A percentile compares a stretch with the other conserved stretches of the same genome.
These are phyloP conservation scores for Candida sojae DNA, from an alignment of 1,139 yeast species.

Conservation along the genomic window DNA sequence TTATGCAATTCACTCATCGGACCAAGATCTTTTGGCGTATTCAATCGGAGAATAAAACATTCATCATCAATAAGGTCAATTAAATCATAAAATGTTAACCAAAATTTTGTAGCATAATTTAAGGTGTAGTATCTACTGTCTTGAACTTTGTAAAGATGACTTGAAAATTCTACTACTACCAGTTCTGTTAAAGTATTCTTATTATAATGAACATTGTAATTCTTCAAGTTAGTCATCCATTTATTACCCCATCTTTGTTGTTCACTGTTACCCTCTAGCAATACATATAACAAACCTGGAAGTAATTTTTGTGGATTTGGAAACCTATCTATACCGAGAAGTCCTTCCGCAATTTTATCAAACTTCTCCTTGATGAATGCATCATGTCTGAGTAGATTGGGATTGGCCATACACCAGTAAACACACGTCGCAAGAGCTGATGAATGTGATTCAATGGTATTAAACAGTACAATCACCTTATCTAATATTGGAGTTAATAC, in stretches of 20 bases:
- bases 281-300: constrained; percentile 54
- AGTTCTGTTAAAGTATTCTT: constrained; percentile 28
- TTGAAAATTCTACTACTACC: constrained; percentile 54
- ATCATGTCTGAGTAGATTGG: constrained; percentile 42
- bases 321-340: constrained; percentile 13
- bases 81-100: constrained; percentile 49
- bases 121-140: constrained; percentile 49
- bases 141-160: constrained; percentile 55
- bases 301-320: constrained; percentile 18
- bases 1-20: constrained; percentile 37
- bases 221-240: constrained; percentile 16
- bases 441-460: background rate
- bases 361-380: constrained; percentile 31
- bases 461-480: background rate
- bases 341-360: constrained; percentile 21
- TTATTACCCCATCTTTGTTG: constrained; percentile 37
- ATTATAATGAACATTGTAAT: background rate
- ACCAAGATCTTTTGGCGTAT: constrained; percentile 46
- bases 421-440: constrained; percentile 1
- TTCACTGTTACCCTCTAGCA: constrained; percentile 52
- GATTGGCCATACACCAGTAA: constrained; percentile 23
- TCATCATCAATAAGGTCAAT: constrained; percentile 37
- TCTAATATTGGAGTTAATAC: constrained; percentile 13
- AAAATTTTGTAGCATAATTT: constrained; percentile 47
- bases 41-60: constrained; percentile 40